These are phyloP conservation scores for Xylariomycetidae sp. DNA, from an alignment of 2,329 filamentous ascomycete genomes.

Conservation along the genomic window DNA sequence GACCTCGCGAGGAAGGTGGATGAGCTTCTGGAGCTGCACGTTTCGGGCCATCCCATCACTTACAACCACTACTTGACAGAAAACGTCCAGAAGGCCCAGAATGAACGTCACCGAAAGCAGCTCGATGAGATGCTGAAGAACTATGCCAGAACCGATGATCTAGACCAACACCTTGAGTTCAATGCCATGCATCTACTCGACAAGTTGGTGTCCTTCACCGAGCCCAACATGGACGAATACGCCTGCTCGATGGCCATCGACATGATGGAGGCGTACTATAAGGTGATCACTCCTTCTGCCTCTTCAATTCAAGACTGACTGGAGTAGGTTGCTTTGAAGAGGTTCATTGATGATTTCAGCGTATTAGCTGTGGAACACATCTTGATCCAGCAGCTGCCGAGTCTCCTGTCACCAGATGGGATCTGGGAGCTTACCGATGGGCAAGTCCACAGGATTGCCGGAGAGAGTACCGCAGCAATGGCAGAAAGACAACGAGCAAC, in stretches of 20 bases:
- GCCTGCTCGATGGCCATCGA: conserved; percentile 12
- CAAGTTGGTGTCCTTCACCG: conserved; percentile 2
- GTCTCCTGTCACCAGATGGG: conserved; percentile 1
- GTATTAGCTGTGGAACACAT: conserved; percentile 23
- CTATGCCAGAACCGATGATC: background rate
- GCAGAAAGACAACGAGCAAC: background rate
- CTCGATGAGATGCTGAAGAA: background rate
- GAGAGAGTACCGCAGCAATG: conserved; percentile 1
- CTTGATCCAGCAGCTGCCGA: conserved; percentile 19
- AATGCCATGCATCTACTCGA: conserved; percentile 5
- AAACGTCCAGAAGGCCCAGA: conserved; percentile 21
- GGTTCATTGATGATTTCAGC: conserved; percentile 25
- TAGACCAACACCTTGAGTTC: no score
- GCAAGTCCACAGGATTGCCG: background rate
- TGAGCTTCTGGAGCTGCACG: conserved; percentile 18
- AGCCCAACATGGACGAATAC: conserved; percentile 13
- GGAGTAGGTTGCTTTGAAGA: conserved; percentile 18
- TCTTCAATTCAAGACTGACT: no score
- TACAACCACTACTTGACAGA: conserved; percentile 28
- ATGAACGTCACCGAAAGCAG: background rate
- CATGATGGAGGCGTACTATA: conserved; percentile 18
- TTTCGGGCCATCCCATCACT: conserved; percentile 27
- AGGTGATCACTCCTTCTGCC: no score
- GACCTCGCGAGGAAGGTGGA: conserved; percentile 11
- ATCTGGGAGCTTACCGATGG: conserved; percentile 3